Evolutionary conservation across 441 rosid genomes (phyloP).

Genomic region (Cnidoscolus chayamansa): DNA sequence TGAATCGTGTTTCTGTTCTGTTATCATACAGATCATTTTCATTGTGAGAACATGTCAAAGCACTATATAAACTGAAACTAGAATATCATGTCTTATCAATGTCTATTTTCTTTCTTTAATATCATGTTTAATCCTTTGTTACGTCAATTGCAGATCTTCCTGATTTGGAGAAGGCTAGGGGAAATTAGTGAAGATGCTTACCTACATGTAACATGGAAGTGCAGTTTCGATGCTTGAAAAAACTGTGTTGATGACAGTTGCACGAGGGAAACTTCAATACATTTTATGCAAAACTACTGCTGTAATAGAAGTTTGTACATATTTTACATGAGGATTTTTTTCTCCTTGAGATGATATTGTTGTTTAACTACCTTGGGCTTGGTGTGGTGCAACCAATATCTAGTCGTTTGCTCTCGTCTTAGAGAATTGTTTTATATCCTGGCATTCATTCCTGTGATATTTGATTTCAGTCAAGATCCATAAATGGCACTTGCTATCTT

Average conservation of each 20-base stretch:
- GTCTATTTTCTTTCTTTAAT: not conserved
- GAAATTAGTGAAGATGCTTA: conserved; percentile 25
- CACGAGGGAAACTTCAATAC: not conserved
- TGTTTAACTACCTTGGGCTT: not conserved
- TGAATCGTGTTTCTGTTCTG: not conserved
- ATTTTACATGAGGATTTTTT: not conserved
- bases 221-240: not conserved
- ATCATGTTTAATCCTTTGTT: not conserved
- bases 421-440: not conserved
- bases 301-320: conserved; percentile 4
- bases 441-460: too few species aligned
- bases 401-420: not conserved
- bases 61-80: not conserved
- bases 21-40: conserved; percentile 4
- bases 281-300: not conserved
- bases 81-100: not conserved
- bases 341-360: not conserved
- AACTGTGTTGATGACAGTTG: not conserved
- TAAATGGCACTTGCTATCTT: too few species aligned
- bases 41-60: not conserved
- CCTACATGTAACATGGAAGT: not conserved
- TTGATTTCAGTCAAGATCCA: too few species aligned
- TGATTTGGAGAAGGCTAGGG: conserved; percentile 86
- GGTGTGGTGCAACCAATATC: not conserved
- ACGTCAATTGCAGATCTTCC: conserved; percentile 69